Base-by-base conservation (phyloP, 768 basidiomycete genomes). In the Chiua virens region DNA sequence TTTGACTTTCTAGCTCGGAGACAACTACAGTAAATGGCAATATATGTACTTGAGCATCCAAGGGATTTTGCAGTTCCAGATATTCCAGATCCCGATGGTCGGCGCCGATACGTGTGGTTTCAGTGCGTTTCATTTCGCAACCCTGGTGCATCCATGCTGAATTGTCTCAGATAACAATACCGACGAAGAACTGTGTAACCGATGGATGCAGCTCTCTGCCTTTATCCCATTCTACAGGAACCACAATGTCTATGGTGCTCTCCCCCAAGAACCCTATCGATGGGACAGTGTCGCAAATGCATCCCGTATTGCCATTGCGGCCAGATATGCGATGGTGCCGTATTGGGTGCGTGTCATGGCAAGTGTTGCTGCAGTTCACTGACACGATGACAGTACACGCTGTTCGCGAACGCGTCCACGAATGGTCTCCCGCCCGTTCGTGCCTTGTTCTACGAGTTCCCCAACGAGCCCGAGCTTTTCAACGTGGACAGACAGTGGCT, bases 171-270 rank as follows among this genome's bases (percentile, higher is more conserved):
- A 51, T 54, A 80, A 73, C 3, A 89, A 91, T 64, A 83, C 85
- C 8, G 80, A 89, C 57, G 89, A 92, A 66, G 88, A 91, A 64
- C 75, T 92, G 10, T 88, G 87, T 68, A 85, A 83, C 54, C 79
- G 90, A 17, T 92, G 90, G 90, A 90, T 89, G 88, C 83, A 86
- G 64, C 77, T 91, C n/a, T 76, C 86, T 4, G 89, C 89, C 2
- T 92, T 92, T 65, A 78, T 79, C 23, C 89, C 89, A 6, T 92
- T 92, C 75, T 90, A 82, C 66, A 75, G 89, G 45, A 92, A 92
- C 65, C 90, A 92, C 65, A 88, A 88, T 54, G 67, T 75, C 28
- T 73, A 72, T 47, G 81, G 80, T 21, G 85, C 86, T 5, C 73
- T 89, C 25, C 70, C 82, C n/a, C 90, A 91, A 64, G 89, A 91